Evolutionary conservation across 2,329 filamentous ascomycete genomes (phyloP).

Genomic region (Calonectria montana): DNA sequence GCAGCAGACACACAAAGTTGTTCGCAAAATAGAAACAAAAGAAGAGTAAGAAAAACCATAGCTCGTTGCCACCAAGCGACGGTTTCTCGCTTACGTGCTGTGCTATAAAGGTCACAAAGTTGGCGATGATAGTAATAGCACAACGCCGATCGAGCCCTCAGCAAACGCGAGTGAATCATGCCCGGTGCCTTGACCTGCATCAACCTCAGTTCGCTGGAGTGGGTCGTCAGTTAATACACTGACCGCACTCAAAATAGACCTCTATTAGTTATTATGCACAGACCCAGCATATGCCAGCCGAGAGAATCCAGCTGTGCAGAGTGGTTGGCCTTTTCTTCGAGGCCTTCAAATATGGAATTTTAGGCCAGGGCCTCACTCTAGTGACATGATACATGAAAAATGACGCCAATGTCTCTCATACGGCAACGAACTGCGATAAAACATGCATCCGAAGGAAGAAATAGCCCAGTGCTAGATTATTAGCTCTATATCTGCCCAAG

Average conservation of each 20-base stretch:
- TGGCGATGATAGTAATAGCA: background rate
- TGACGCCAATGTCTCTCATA: background rate
- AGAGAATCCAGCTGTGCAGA: background rate
- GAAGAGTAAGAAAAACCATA: no score
- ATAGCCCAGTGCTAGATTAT: background rate
- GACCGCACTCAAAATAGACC: constrained; percentile 5
- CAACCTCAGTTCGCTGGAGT: background rate
- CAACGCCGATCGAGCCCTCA: background rate
- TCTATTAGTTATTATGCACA: background rate
- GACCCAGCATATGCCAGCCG: background rate
- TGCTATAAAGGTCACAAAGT: background rate
- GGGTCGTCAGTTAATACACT: constrained; percentile 7
- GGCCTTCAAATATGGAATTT: background rate
- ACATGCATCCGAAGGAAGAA: background rate
- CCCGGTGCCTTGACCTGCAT: background rate
- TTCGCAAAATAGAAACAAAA: background rate
- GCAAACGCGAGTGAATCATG: background rate
- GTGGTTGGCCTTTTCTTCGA: background rate
- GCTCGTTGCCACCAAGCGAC: background rate
- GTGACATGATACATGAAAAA: background rate
- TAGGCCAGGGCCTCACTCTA: background rate
- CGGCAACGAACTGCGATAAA: background rate
- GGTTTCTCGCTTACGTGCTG: no score
- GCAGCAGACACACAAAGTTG: background rate
- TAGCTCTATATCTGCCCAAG: background rate